phyloP scores from a whole-genome alignment of 768 basidiomycete species.

The Crepidotus variabilis region DNA sequence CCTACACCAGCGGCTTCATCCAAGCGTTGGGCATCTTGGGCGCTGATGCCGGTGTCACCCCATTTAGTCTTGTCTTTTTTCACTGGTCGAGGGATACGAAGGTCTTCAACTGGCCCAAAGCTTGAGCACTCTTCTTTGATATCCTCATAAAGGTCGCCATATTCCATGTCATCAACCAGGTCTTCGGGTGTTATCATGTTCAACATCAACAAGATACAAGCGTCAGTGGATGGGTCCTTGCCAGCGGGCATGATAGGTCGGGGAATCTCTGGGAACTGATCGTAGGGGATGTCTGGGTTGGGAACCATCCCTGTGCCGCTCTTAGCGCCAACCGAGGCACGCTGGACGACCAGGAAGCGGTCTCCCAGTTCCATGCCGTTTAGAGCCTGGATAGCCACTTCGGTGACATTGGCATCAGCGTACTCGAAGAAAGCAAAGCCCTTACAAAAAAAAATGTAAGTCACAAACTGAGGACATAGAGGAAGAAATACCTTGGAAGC shows the following conservation, averaged over 20 bases:
- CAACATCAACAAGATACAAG: conserved; percentile 91
- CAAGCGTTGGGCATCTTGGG: conserved; percentile 62
- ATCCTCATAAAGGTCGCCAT: conserved; percentile 91
- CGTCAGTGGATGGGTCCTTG: conserved; percentile 52
- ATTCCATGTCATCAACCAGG: conserved; percentile 85
- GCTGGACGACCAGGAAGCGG: conserved; percentile 91
- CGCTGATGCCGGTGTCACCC: conserved; percentile 63
- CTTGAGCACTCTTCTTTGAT: conserved; percentile 85
- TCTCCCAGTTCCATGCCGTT: conserved; percentile 99
- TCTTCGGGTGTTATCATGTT: conserved; percentile 99
- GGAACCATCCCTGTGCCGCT: conserved; percentile 63
- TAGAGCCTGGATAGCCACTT: conserved; percentile 92
- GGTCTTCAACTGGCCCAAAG: conserved; percentile 79
- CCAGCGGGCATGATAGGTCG: conserved; percentile 87
- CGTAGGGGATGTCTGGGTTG: conserved; percentile 70
- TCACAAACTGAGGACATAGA: neutral
- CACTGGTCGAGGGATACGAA: conserved; percentile 84
- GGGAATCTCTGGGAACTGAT: conserved; percentile 80
- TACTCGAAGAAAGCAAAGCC: conserved; percentile 99
- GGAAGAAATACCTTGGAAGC: conserved; percentile 67
- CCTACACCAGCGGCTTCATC: conserved; percentile 95
- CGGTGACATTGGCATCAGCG: conserved; percentile 82
- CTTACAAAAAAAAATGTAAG: conserved; percentile 36
- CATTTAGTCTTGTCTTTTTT: conserved; percentile 84
- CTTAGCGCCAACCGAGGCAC: conserved; percentile 92